Percentiles rank a stretch among this genome's conserved stretches.
Evolutionary conservation across 2,329 filamentous ascomycete genomes (phyloP).

Genomic region (Clarireedia monteithiana): DNA sequence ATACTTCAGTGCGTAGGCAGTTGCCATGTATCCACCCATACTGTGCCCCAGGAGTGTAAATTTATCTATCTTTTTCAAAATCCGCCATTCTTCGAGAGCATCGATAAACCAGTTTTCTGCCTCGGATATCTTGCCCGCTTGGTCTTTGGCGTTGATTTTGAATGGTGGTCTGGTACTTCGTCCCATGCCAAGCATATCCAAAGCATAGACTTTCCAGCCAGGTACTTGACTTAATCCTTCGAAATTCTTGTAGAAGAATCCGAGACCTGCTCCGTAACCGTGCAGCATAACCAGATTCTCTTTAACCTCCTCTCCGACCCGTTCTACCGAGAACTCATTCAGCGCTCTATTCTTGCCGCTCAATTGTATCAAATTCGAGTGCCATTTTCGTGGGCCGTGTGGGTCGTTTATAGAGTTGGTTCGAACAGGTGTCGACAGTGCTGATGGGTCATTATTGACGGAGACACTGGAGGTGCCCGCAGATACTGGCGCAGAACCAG

Average conservation of each 20-base stretch:
- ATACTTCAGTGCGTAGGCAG: conserved; percentile 94
- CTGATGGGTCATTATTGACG: conserved; percentile 30
- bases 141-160: conserved; percentile 74
- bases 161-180: conserved; percentile 79
- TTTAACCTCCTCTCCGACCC: conserved; percentile 68
- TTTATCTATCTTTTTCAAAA: conserved; percentile 78
- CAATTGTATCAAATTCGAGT: conserved; percentile 74
- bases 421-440: conserved; percentile 34
- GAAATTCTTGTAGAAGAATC: conserved; percentile 98
- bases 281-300: conserved; percentile 93
- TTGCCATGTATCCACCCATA: conserved; percentile 87
- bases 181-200: conserved; percentile 96
- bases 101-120: conserved; percentile 96
- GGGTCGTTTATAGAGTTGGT: conserved; percentile 57
- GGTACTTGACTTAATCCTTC: conserved; percentile 71
- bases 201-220: conserved; percentile 83
- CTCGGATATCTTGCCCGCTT: conserved; percentile 72
- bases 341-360: conserved; percentile 79
- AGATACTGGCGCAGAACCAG: conserved; percentile 44
- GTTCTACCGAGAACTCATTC: conserved; percentile 89
- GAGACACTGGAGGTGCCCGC: conserved; percentile 32
- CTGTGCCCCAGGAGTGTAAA: conserved; percentile 94
- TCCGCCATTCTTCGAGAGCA: conserved; percentile 90
- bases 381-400: conserved; percentile 78
- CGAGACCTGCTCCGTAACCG: conserved; percentile 90